Base-by-base conservation (phyloP, 1,284 basidiomycete species). In the Malassezia arunalokei region DNA sequence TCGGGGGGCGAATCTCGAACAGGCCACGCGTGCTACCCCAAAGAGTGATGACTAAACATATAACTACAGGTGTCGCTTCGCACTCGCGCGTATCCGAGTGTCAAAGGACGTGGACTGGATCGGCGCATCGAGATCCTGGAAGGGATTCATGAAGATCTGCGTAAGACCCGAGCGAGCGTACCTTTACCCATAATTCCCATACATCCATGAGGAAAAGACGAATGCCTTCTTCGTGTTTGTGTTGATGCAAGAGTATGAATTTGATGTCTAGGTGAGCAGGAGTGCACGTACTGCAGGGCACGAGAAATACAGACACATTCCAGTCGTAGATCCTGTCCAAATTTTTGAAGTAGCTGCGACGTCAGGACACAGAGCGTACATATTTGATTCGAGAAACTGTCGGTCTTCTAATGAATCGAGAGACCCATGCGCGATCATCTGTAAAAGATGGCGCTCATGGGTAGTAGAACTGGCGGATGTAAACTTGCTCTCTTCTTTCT, bases 171-270 rank as follows among this genome's bases (percentile, higher is more conserved):
- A 24, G 20, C 11, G 14, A n/a, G 29, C 60, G 14, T 48, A 66
- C 65, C 48, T 72, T 72, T 31, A 68, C 46, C 48, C 51, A 65
- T 14, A 62, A 50, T 49, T 72, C 69, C 69, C 69, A 72, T 15
- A 66, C 62, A n/a, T 72, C 69, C 41, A 66, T 55, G 46, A 72
- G 64, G 50, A 71, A 72, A 47, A 63, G 65, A 9, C 66, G 58
- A 40, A 72, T 72, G 0, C 69, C 69, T 12, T 72, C 69, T 54
- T 72, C 69, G 44, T 68, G 65, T 49, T 62, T 68, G 56, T 70
- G 68, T 43, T 72, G 68, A 52, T 72, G 69, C 3, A 72, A 61
- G 5, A 72, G 57, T 20, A 71, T 52, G 46, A 72, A 63, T 45
- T 70, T 72, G 32, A 68, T 49, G 47, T 68, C 67, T 69, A 50